phyloP scores from a whole-genome alignment of 2,329 filamentous ascomycete species.

The Aspergillus amoenus region DNA sequence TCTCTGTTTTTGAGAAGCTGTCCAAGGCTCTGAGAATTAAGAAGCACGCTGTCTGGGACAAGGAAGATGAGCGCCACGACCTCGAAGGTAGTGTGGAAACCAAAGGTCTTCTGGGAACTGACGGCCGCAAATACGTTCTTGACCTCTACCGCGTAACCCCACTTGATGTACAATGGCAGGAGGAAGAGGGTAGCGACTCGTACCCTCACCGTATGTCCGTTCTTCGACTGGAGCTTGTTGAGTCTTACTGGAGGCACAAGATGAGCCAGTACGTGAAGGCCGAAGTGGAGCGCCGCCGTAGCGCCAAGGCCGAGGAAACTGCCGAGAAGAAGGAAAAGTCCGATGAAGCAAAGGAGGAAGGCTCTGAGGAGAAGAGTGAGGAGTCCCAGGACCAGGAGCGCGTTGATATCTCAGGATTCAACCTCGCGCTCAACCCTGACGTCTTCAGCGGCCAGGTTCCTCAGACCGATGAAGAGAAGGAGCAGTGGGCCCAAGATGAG shows the following conservation, averaged over 20 bases:
- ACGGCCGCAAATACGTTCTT: constrained; percentile 95
- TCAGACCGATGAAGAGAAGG: constrained; percentile 87
- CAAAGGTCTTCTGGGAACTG: constrained; percentile 94
- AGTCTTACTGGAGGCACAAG: constrained; percentile 78
- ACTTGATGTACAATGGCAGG: constrained; percentile 85
- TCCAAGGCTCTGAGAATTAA: constrained; percentile 90
- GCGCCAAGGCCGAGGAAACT: constrained; percentile 40
- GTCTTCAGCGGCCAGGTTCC: constrained; percentile 90
- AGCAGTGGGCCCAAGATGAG: constrained; percentile 79
- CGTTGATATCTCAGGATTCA: constrained; percentile 84
- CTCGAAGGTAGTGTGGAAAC: constrained; percentile 96
- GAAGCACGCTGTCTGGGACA: constrained; percentile 96
- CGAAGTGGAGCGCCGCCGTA: constrained; percentile 67
- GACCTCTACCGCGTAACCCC: constrained; percentile 95
- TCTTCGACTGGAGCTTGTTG: constrained; percentile 83
- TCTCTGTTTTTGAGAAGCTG: constrained; percentile 79
- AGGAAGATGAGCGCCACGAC: constrained; percentile 85
- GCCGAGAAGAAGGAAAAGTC: constrained; percentile 38
- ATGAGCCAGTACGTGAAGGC: constrained; percentile 85
- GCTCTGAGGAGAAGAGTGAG: constrained; percentile 42
- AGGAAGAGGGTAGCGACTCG: constrained; percentile 62
- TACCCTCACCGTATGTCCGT: constrained; percentile 98
- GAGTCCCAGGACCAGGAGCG: constrained; percentile 57
- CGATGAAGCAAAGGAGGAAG: constrained; percentile 42
- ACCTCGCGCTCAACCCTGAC: constrained; percentile 88